phyloP scores from a whole-genome alignment of 2,329 filamentous ascomycete genomes.

The Neofusicoccum umdonicola region DNA sequence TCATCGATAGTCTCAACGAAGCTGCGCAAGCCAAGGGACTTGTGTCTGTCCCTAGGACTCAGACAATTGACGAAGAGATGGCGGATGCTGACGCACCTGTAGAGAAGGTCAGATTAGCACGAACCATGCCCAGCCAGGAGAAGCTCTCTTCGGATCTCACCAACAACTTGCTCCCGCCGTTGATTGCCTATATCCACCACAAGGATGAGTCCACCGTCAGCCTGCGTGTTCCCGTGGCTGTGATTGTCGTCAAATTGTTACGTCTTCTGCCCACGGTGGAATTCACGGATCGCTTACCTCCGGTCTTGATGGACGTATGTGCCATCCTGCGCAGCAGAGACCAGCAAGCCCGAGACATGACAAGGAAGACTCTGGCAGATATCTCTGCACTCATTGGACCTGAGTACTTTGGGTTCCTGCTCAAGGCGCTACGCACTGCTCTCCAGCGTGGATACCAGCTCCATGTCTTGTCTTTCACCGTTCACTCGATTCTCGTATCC shows the following conservation, averaged over 20 bases:
- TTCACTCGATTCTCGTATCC: conserved; percentile 84
- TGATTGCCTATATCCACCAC: conserved; percentile 83
- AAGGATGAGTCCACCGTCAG: conserved; percentile 95
- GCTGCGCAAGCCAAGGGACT: conserved; percentile 45
- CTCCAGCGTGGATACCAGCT: conserved; percentile 86
- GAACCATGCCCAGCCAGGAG: conserved; percentile 63
- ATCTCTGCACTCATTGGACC: conserved; percentile 80
- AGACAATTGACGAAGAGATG: conserved; percentile 25
- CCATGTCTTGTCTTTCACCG: conserved; percentile 90
- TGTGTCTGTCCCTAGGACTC: conserved; percentile 25
- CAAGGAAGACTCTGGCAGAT: conserved; percentile 80
- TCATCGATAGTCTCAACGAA: conserved; percentile 71
- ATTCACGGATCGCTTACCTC: conserved; percentile 71
- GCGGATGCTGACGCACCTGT: not conserved
- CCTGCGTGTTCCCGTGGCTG: conserved; percentile 82
- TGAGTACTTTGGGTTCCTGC: conserved; percentile 82
- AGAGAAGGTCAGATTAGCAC: conserved; percentile 48
- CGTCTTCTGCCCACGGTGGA: conserved; percentile 72
- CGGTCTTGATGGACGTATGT: conserved; percentile 86
- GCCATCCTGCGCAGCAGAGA: conserved; percentile 88
- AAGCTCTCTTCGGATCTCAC: conserved; percentile 72
- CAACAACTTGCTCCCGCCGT: conserved; percentile 71
- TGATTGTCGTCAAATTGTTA: conserved; percentile 84
- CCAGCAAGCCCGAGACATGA: conserved; percentile 86
- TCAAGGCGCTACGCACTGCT: conserved; percentile 83